Evolutionary conservation across 2,329 filamentous ascomycete genomes (phyloP).

Genomic region (Penicillium sp.): DNA sequence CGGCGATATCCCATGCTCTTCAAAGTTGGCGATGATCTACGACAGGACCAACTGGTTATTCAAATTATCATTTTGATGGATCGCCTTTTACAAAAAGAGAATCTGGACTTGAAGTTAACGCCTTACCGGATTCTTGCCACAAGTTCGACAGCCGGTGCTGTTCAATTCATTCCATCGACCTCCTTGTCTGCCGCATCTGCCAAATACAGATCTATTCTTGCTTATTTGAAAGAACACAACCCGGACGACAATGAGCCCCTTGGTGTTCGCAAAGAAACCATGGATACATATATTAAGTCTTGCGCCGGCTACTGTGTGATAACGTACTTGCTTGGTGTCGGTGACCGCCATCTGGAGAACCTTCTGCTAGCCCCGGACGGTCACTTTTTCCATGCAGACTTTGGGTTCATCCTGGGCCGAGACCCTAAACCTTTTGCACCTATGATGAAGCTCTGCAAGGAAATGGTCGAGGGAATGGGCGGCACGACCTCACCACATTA

Average conservation of each 20-base stretch:
- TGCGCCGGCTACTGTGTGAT: slow-evolving; percentile 98
- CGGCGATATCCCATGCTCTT: slow-evolving; percentile 87
- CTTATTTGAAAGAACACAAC: slow-evolving; percentile 83
- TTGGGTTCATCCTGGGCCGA: slow-evolving; percentile 93
- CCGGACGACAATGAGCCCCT: slow-evolving; percentile 75
- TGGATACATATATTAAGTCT: slow-evolving; percentile 93
- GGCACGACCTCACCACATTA: slow-evolving; percentile 76
- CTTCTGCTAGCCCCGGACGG: slow-evolving; percentile 81
- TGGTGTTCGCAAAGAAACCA: slow-evolving; percentile 81
- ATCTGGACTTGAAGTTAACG: slow-evolving; percentile 87
- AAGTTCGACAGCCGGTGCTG: slow-evolving; percentile 78
- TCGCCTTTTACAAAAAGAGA: slow-evolving; percentile 88
- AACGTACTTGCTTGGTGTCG: slow-evolving; percentile 93
- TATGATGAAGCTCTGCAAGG: slow-evolving; percentile 91
- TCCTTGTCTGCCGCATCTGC: slow-evolving; percentile 75
- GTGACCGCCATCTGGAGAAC: slow-evolving; percentile 93
- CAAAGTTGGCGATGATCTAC: slow-evolving; percentile 92
- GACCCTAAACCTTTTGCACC: slow-evolving; percentile 97
- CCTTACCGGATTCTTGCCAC: slow-evolving; percentile 96
- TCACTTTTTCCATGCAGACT: slow-evolving; percentile 97
- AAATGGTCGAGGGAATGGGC: slow-evolving; percentile 99
- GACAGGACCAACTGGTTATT: slow-evolving; percentile 94
- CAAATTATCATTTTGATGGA: slow-evolving; percentile 99
- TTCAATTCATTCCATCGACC: slow-evolving; percentile 86
- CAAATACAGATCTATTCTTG: slow-evolving; percentile 72